Conservation (phyloP, 225 moss, liverwort and hornwort genomes). For the Polytrichum commune region DNA sequence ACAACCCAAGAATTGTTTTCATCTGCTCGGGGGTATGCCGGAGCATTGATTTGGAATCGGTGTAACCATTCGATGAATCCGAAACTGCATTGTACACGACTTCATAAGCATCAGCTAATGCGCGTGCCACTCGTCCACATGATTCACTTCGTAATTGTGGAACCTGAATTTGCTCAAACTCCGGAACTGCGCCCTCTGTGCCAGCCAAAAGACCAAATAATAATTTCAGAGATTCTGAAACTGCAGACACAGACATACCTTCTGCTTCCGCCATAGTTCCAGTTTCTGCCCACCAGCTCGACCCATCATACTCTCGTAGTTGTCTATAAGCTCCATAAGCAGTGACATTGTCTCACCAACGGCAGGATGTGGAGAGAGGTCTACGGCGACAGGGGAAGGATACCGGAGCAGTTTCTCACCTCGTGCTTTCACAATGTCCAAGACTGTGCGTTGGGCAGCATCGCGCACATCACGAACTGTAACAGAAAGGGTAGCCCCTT, state of each 20-base stretch:
- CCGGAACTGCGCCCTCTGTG: slow-evolving; percentile 82
- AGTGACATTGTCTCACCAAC: slow-evolving; percentile 82
- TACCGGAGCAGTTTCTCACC: slow-evolving; percentile 87
- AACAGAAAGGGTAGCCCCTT: slow-evolving; percentile 73
- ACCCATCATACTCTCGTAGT: slow-evolving; percentile 92
- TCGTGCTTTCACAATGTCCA: slow-evolving; percentile 84
- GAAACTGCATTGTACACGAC: slow-evolving; percentile 73
- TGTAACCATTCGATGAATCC: slow-evolving; percentile 75
- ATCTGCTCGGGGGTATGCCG: slow-evolving; percentile 95
- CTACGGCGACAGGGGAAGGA: slow-evolving; percentile 77
- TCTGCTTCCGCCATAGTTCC: slow-evolving; percentile 78
- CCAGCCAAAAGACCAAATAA: slow-evolving; percentile 79
- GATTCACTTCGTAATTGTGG: slow-evolving; percentile 88
- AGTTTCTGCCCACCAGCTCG: slow-evolving; percentile 82
- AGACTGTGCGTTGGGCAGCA: slow-evolving; percentile 87
- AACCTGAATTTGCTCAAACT: slow-evolving; percentile 95
- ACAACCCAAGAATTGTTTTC: slow-evolving; percentile 88
- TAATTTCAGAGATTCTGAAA: slow-evolving; percentile 76
- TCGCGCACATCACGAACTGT: slow-evolving; percentile 91
- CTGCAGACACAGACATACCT: slow-evolving; percentile 73
- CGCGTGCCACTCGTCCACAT: slow-evolving; percentile 79
- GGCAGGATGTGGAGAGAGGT: slow-evolving; percentile 87
- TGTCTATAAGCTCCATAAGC: slow-evolving; percentile 86
- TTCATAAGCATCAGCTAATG: slow-evolving; percentile 83
- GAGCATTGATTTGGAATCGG: slow-evolving; percentile 83